Percentiles rank a stretch among this genome's conserved stretches.
These are phyloP conservation scores for Skeletonema grethae DNA, from an alignment of 108 stramenopile genomes.

Conservation along the genomic window DNA sequence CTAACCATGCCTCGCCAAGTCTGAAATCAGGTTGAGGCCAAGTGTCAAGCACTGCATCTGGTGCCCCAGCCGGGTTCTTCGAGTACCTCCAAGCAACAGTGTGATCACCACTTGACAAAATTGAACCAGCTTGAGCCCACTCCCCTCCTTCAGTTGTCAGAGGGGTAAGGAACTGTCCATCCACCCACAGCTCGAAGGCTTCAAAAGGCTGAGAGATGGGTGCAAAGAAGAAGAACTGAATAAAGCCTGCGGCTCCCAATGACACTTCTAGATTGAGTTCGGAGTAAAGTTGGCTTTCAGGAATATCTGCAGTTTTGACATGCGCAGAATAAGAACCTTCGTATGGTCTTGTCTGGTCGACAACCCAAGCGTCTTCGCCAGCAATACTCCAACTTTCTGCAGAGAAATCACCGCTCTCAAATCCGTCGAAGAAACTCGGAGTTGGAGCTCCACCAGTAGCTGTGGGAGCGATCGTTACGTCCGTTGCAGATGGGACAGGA, in stretches of 20 bases:
- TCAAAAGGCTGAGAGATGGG: conserved; percentile 49
- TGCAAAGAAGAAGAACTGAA: conserved; percentile 48
- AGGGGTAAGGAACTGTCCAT: conserved; percentile 39
- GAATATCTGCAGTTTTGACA: conserved; percentile 39
- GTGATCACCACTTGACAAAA: conserved; percentile 36
- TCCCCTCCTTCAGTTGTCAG: conserved; percentile 21
- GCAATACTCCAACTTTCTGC: conserved; percentile 22
- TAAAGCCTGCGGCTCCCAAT: conserved; percentile 23
- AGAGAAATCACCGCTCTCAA: conserved; percentile 48
- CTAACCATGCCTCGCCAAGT: conserved; percentile 49
- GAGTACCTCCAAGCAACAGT: conserved; percentile 36
- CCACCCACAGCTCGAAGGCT: conserved; percentile 37
- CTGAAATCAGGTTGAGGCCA: conserved; percentile 22
- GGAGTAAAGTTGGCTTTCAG: conserved; percentile 27
- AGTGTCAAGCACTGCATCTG: conserved; percentile 26
- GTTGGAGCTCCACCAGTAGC: not conserved
- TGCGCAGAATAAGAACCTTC: conserved; percentile 41
- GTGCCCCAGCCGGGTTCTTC: conserved; percentile 38
- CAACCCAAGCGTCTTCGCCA: conserved; percentile 34
- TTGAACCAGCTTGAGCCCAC: conserved; percentile 44
- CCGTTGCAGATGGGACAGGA: not conserved
- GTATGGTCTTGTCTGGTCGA: conserved; percentile 36
- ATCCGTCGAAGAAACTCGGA: conserved; percentile 38
- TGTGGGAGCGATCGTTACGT: not conserved
- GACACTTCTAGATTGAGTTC: conserved; percentile 26